These are phyloP conservation scores for Clonostachys solani DNA, from an alignment of 2,329 filamentous ascomycete species.

Conservation along the genomic window DNA sequence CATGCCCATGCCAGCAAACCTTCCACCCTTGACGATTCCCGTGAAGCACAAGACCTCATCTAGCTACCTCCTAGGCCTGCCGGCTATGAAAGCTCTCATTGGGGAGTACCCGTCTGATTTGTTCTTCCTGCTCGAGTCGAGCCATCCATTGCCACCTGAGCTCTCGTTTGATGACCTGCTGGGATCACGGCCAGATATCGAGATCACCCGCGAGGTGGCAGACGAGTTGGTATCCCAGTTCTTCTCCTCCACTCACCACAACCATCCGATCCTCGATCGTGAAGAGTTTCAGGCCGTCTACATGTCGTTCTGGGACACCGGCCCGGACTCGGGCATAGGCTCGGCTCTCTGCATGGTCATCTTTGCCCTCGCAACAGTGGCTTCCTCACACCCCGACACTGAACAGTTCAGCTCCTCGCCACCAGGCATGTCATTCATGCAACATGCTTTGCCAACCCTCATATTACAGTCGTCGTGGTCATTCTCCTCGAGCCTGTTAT, in stretches of 20 bases:
- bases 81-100: slow-evolving; percentile 17
- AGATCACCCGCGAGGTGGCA: slow-evolving; percentile 8
- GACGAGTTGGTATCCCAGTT: slow-evolving; percentile 16
- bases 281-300: slow-evolving; percentile 16
- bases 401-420: slow-evolving; percentile 10
- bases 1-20: slow-evolving; percentile 3
- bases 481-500: slow-evolving; percentile 15
- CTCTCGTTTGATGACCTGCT: slow-evolving; percentile 9
- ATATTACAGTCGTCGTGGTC: slow-evolving; percentile 19
- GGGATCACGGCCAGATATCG: neutral
- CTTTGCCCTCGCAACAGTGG: slow-evolving; percentile 15
- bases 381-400: slow-evolving; percentile 7
- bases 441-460: slow-evolving; percentile 18
- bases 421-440: slow-evolving; percentile 22
- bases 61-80: slow-evolving; percentile 16
- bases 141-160: slow-evolving; percentile 12
- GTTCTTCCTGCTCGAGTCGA: slow-evolving; percentile 18
- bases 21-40: slow-evolving; percentile 18
- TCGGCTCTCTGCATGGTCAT: slow-evolving; percentile 22
- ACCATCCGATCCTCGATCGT: slow-evolving; percentile 18
- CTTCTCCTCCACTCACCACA: slow-evolving; percentile 15
- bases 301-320: slow-evolving; percentile 10
- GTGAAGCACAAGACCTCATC: slow-evolving; percentile 20
- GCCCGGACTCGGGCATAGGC: slow-evolving; percentile 13
- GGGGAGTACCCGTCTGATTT: slow-evolving; percentile 19